Evolutionary conservation across 1,139 yeast genomes (phyloP).

Genomic region (Meyerozyma athensensis): DNA sequence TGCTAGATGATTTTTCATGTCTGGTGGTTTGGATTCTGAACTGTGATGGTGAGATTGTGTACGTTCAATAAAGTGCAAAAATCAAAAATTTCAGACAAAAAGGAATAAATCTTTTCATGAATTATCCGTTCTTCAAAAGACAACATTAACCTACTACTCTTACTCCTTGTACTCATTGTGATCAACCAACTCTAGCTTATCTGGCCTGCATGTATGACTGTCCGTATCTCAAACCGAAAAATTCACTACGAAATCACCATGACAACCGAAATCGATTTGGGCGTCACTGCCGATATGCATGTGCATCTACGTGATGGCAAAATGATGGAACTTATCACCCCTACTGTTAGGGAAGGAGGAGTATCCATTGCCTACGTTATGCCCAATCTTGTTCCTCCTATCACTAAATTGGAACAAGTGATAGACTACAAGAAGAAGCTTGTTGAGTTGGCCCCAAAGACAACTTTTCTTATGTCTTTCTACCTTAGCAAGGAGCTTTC

Average conservation of each 20-base stretch:
- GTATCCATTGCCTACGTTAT: constrained; percentile 85
- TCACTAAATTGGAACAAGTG: constrained; percentile 75
- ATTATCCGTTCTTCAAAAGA: too few relatives aligned
- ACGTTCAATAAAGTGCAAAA: background rate
- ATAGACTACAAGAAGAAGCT: constrained; percentile 62
- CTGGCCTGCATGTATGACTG: too few relatives aligned
- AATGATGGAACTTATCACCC: constrained; percentile 89
- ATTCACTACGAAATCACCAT: constrained; percentile 5
- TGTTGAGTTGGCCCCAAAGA: constrained; percentile 67
- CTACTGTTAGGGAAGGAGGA: constrained; percentile 88
- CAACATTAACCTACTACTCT: too few relatives aligned
- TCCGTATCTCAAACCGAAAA: too few relatives aligned
- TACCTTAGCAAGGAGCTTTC: constrained; percentile 75
- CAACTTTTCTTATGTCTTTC: constrained; percentile 88
- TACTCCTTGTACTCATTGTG: too few relatives aligned
- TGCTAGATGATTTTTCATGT: background rate
- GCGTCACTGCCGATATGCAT: constrained; percentile 91
- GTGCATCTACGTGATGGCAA: constrained; percentile 92
- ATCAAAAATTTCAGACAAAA: background rate
- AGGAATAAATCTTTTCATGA: too few relatives aligned
- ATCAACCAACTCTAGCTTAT: too few relatives aligned
- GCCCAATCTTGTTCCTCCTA: constrained; percentile 95
- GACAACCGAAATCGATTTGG: constrained; percentile 49
- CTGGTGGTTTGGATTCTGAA: background rate
- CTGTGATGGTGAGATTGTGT: background rate